A percentile compares a stretch with the other conserved stretches of the same genome.
Evolutionary conservation across 768 basidiomycete species (phyloP).

Genomic region (Dentipellis fragilis): DNA sequence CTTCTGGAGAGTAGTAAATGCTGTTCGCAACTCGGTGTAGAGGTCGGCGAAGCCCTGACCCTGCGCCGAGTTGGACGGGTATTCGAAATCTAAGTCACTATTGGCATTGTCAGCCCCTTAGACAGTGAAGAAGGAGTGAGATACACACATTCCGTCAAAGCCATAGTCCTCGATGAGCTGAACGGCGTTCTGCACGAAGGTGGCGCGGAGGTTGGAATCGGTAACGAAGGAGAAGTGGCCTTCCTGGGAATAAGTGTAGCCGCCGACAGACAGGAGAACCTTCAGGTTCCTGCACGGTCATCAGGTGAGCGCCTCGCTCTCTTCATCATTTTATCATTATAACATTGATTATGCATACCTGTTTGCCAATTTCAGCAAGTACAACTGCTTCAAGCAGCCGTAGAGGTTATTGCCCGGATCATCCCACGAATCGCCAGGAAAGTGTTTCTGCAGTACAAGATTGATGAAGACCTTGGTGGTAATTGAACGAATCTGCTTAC

Average conservation of each 20-base stretch:
- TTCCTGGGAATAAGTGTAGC: slow-evolving; percentile 63
- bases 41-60: slow-evolving; percentile 63
- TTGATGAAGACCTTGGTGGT: background rate
- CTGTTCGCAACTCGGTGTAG: slow-evolving; percentile 48
- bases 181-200: slow-evolving; percentile 53
- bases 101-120: background rate
- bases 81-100: slow-evolving; percentile 76
- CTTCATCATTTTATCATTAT: too few relatives aligned
- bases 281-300: slow-evolving; percentile 31
- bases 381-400: slow-evolving; percentile 68
- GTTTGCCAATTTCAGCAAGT: slow-evolving; percentile 49
- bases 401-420: slow-evolving; percentile 73
- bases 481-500: slow-evolving; percentile 20
- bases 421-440: slow-evolving; percentile 61
- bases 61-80: slow-evolving; percentile 45
- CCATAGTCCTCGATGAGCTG: slow-evolving; percentile 65
- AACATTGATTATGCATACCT: slow-evolving; percentile 19
- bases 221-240: slow-evolving; percentile 63
- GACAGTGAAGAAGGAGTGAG: background rate
- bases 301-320: background rate
- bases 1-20: slow-evolving; percentile 46
- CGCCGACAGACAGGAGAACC: slow-evolving; percentile 43
- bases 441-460: slow-evolving; percentile 46
- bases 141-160: slow-evolving; percentile 59
- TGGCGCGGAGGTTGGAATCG: slow-evolving; percentile 35